phyloP scores from a whole-genome alignment of 306 rosid genomes.

The Castanea crenata region DNA sequence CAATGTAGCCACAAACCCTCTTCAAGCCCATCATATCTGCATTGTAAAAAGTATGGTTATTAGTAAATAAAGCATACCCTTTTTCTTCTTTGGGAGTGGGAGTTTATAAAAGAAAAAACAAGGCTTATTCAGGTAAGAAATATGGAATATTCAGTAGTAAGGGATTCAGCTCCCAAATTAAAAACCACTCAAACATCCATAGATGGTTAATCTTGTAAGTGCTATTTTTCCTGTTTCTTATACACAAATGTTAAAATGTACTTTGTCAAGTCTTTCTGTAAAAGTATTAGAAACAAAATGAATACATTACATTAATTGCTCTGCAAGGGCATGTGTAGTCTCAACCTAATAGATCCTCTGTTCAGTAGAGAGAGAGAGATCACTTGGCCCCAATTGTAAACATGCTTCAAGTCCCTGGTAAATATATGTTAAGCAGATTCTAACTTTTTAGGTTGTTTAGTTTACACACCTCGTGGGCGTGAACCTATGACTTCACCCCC shows the following conservation, averaged over 20 bases:
- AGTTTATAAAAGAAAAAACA: too few species aligned
- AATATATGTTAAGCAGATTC: not conserved
- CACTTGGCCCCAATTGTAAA: not conserved
- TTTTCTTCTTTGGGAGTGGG: too few species aligned
- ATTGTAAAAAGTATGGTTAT: conserved; percentile 14
- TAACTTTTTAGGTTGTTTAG: not conserved
- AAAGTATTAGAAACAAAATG: not conserved
- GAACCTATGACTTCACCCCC: too few species aligned
- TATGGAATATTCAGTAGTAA: not conserved
- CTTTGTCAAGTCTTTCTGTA: not conserved
- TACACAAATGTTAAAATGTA: not conserved
- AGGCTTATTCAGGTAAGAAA: not conserved
- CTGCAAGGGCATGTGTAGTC: not conserved
- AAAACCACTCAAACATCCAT: not conserved
- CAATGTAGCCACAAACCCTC: conserved; percentile 86
- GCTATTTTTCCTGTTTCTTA: not conserved
- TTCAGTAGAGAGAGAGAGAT: not conserved
- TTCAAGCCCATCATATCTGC: conserved; percentile 66
- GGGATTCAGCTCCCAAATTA: conserved; percentile 2
- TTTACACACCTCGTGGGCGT: too few species aligned
- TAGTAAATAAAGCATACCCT: not conserved
- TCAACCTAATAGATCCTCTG: conserved; percentile 3
- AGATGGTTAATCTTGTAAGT: not conserved
- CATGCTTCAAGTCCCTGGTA: not conserved
- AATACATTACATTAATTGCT: not conserved